Evolutionary conservation across 2,329 filamentous ascomycete genomes (phyloP).

Genomic region (Clathrospora elynae): DNA sequence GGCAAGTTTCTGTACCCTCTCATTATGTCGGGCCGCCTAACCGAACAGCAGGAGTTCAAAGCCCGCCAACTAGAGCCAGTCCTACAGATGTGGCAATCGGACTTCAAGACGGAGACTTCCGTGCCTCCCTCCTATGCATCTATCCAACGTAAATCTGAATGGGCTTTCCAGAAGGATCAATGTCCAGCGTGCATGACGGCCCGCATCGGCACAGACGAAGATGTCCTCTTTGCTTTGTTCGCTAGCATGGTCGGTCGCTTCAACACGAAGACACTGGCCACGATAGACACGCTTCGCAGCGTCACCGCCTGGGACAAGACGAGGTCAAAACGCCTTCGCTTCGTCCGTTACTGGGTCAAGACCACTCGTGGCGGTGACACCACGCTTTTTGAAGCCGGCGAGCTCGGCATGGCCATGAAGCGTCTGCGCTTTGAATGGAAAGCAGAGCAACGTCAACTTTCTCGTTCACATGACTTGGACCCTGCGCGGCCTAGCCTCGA

Average conservation of each 20-base stretch:
- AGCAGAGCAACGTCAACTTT: slow-evolving; percentile 1
- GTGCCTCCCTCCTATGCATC: slow-evolving; percentile 25
- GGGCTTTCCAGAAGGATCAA: slow-evolving; percentile 27
- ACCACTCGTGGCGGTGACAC: slow-evolving; percentile 11
- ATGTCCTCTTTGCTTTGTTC: slow-evolving; percentile 33
- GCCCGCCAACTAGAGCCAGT: slow-evolving; percentile 39
- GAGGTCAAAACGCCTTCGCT: slow-evolving; percentile 29
- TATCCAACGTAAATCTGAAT: slow-evolving; percentile 22
- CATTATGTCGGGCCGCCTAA: slow-evolving; percentile 26
- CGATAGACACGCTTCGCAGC: slow-evolving; percentile 5
- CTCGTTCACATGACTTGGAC: not conserved
- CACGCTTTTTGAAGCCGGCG: slow-evolving; percentile 21
- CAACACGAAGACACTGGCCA: slow-evolving; percentile 1
- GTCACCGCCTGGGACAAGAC: slow-evolving; percentile 13
- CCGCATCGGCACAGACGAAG: slow-evolving; percentile 32
- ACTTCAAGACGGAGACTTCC: slow-evolving; percentile 21
- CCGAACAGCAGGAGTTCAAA: slow-evolving; percentile 16
- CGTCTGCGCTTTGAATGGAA: slow-evolving; percentile 14
- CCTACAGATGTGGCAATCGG: slow-evolving; percentile 29
- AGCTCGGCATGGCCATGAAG: slow-evolving; percentile 31
- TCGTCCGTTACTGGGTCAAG: slow-evolving; percentile 34
- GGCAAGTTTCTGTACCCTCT: slow-evolving; percentile 37
- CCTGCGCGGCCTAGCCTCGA: not conserved
- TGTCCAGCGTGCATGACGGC: slow-evolving; percentile 42
- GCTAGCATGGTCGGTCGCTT: slow-evolving; percentile 33